Evolutionary conservation across 441 rosid genomes (phyloP).

Genomic region (Raphanus hybrid): DNA sequence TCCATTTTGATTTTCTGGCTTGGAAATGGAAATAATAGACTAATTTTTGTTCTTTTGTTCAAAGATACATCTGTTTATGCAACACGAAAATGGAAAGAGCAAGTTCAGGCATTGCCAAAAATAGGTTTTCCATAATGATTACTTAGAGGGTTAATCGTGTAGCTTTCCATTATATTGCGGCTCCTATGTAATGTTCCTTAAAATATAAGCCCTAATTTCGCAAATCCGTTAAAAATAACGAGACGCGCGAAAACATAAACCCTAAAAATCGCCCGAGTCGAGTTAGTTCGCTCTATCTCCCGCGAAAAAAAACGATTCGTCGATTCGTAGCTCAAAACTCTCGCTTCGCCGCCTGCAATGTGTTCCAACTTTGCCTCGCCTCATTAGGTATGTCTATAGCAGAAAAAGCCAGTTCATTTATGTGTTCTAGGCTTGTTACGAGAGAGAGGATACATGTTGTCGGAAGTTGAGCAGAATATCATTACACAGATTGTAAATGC

Average conservation of each 20-base stretch:
- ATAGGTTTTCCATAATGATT: slow-evolving; percentile 21
- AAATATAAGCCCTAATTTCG: slow-evolving; percentile 18
- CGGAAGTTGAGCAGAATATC: slow-evolving; percentile 10
- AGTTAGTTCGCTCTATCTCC: slow-evolving; percentile 32
- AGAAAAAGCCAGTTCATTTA: too few relatives aligned
- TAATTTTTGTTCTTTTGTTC: not conserved
- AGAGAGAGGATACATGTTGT: not conserved
- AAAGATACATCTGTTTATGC: not conserved
- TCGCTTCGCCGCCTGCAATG: too few relatives aligned
- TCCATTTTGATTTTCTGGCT: slow-evolving; percentile 18
- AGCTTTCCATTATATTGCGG: not conserved
- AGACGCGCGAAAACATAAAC: slow-evolving; percentile 41
- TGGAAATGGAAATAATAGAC: slow-evolving; percentile 2
- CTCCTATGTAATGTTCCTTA: not conserved
- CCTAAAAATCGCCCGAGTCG: slow-evolving; percentile 53
- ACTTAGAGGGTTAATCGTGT: not conserved
- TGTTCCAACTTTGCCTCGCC: too few relatives aligned
- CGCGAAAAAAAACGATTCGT: slow-evolving; percentile 18
- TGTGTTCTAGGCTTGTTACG: not conserved
- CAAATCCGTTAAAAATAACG: slow-evolving; percentile 29
- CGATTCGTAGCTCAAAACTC: slow-evolving; percentile 20
- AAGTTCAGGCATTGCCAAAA: slow-evolving; percentile 10
- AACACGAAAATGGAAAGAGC: slow-evolving; percentile 27
- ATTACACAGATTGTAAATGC: not conserved
- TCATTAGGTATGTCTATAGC: too few relatives aligned